Percentiles rank a stretch among this genome's conserved stretches.
Evolutionary conservation across 495 filamentous ascomycete species (phyloP).

Genomic region (Aspergillus heteromorphus): DNA sequence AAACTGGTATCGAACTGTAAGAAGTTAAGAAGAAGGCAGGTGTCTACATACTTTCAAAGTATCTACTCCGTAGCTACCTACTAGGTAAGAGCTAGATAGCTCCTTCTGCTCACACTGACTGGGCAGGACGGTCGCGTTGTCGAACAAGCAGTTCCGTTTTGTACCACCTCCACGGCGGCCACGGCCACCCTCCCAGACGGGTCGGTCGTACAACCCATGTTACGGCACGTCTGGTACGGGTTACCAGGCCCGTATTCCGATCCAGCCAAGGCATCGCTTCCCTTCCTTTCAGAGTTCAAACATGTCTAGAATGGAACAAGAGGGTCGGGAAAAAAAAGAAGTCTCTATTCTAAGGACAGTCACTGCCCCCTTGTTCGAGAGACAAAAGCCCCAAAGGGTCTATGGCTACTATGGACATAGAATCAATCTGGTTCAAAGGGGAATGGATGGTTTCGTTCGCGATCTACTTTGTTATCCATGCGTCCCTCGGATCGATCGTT

Average conservation of each 20-base stretch:
- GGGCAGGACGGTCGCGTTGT: neutral
- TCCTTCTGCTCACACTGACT: too few relatives aligned
- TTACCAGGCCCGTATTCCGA: neutral
- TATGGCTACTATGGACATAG: neutral
- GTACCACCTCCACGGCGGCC: neutral
- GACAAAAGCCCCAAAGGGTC: neutral
- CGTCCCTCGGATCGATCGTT: slow-evolving; percentile 3
- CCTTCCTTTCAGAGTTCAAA: neutral
- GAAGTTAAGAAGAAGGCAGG: too few relatives aligned
- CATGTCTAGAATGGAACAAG: neutral
- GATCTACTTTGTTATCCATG: neutral
- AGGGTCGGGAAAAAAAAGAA: neutral
- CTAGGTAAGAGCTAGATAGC: neutral
- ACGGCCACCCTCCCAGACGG: neutral
- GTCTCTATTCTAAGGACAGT: neutral
- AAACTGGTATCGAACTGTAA: neutral
- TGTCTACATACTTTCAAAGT: too few relatives aligned
- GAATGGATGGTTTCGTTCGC: neutral
- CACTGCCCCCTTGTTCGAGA: neutral
- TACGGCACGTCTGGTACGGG: neutral
- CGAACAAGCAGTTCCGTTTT: neutral
- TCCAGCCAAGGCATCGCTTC: neutral
- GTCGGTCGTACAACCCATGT: neutral
- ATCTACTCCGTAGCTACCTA: neutral
- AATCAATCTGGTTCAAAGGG: neutral